A percentile compares a stretch with the other conserved stretches of the same genome.
Conservation (phyloP, 2,329 filamentous ascomycete species). For the Chrysoporthe austroafricana region DNA sequence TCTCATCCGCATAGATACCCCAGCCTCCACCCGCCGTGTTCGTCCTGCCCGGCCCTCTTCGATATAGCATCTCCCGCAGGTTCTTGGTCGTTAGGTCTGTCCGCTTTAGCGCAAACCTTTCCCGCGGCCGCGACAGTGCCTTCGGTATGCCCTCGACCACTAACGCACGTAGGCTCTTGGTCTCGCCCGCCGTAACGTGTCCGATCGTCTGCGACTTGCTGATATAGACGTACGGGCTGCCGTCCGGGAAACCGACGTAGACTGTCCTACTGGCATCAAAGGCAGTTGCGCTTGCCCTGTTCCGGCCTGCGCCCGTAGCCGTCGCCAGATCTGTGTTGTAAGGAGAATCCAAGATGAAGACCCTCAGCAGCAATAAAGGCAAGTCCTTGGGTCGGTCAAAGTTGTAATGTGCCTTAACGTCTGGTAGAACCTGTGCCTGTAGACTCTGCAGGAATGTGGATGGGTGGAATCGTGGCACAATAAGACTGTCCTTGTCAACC, state of each 20-base stretch:
- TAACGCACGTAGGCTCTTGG: constrained; percentile 68
- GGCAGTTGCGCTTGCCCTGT: constrained; percentile 38
- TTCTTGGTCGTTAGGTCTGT: constrained; percentile 74
- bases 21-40: constrained; percentile 79
- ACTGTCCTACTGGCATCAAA: constrained; percentile 72
- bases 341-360: constrained; percentile 79
- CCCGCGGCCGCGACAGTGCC: constrained; percentile 74
- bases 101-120: constrained; percentile 70
- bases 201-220: constrained; percentile 54
- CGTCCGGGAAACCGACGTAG: constrained; percentile 82
- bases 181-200: constrained; percentile 51
- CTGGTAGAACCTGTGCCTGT: constrained; percentile 72
- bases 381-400: constrained; percentile 71
- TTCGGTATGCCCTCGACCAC: constrained; percentile 81
- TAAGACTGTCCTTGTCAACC: constrained; percentile 51
- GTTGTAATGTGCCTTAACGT: constrained; percentile 84
- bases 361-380: constrained; percentile 75
- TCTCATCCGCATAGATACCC: constrained; percentile 74
- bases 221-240: constrained; percentile 74
- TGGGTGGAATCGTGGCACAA: constrained; percentile 75
- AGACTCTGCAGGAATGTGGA: constrained; percentile 79
- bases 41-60: constrained; percentile 69
- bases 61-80: constrained; percentile 69
- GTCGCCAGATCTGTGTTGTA: constrained; percentile 67
- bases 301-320: constrained; percentile 34